Conservation (phyloP, 257 asterid genomes). For the Salvia rosmarinus region DNA sequence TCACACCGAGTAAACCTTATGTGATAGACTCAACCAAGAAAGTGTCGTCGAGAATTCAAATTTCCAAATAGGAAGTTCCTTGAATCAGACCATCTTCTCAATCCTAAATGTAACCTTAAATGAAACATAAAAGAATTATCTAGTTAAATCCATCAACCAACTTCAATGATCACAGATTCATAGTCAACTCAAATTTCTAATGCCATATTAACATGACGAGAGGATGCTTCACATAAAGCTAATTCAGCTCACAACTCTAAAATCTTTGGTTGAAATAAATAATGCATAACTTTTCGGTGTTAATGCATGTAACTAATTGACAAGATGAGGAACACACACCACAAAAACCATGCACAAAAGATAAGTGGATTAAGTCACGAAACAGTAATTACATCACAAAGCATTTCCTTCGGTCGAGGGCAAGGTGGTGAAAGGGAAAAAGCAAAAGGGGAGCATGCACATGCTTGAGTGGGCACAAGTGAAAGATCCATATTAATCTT, state of each 20-base stretch:
- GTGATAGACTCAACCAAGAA: neutral
- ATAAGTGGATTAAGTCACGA: constrained; percentile 28
- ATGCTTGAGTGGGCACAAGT: constrained; percentile 20
- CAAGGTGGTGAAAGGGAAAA: neutral
- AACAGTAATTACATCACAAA: constrained; percentile 11
- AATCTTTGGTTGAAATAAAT: neutral
- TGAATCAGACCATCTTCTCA: neutral
- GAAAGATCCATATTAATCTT: constrained; percentile 27
- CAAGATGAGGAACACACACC: constrained; percentile 27
- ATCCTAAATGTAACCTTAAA: constrained; percentile 5
- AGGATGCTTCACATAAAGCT: constrained; percentile 18
- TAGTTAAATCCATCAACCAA: neutral
- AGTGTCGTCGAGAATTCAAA: neutral
- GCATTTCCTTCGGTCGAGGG: neutral
- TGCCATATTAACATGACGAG: neutral
- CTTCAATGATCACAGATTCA: neutral
- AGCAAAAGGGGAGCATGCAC: neutral
- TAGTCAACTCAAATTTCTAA: neutral
- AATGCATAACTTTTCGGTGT: constrained; percentile 1
- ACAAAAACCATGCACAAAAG: constrained; percentile 14
- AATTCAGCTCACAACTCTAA: neutral
- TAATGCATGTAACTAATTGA: constrained; percentile 28
- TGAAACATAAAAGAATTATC: neutral
- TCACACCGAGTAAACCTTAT: too few relatives aligned
- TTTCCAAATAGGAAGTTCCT: neutral